These are phyloP conservation scores for Auriculariales sp. DNA, from an alignment of 768 basidiomycete genomes.

Conservation along the genomic window DNA sequence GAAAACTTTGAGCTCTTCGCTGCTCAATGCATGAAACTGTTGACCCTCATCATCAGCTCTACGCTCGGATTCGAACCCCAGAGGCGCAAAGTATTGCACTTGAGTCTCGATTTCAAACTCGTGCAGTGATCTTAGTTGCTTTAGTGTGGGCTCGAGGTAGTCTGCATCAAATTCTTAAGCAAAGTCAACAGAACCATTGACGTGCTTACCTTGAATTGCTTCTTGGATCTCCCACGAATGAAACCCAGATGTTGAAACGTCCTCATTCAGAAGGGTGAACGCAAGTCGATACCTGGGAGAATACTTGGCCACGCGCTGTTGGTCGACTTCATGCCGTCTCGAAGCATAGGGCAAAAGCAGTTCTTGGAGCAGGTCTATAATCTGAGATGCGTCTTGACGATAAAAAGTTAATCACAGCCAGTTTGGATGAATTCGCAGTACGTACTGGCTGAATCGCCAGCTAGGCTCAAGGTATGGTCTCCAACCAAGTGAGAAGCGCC, in stretches of 20 bases:
- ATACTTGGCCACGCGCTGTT: slow-evolving; percentile 55
- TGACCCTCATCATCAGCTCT: slow-evolving; percentile 20
- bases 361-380: slow-evolving; percentile 16
- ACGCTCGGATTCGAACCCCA: slow-evolving; percentile 56
- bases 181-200: neutral
- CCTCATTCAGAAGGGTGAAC: slow-evolving; percentile 89
- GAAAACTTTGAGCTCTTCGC: slow-evolving; percentile 82
- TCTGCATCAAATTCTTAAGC: slow-evolving; percentile 40
- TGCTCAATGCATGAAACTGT: slow-evolving; percentile 40
- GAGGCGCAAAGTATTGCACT: slow-evolving; percentile 79
- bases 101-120: slow-evolving; percentile 93
- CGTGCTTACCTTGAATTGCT: slow-evolving; percentile 43
- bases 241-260: slow-evolving; percentile 40
- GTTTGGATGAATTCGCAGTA: too few relatives aligned
- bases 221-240: slow-evolving; percentile 53
- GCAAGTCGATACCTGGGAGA: slow-evolving; percentile 70
- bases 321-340: slow-evolving; percentile 29
- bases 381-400: neutral
- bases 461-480: neutral
- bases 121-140: slow-evolving; percentile 50
- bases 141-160: slow-evolving; percentile 51
- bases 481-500: neutral
- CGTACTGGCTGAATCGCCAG: neutral
- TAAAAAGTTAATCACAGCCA: neutral
- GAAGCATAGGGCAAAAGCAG: slow-evolving; percentile 26